Evolutionary conservation across 2,329 filamentous ascomycete species (phyloP).

Genomic region (Aspergillus ruber): DNA sequence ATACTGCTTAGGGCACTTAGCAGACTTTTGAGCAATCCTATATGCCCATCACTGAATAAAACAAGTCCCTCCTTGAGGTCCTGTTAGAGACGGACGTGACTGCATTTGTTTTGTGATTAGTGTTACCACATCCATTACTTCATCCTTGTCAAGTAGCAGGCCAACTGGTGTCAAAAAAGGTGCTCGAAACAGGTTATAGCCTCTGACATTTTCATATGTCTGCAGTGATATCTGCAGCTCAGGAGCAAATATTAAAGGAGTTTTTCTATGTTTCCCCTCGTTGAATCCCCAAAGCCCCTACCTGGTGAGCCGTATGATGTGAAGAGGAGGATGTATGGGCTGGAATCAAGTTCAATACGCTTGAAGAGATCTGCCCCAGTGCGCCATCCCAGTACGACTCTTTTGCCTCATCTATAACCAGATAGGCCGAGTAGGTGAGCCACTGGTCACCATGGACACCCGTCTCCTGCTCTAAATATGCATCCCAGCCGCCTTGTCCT

Average conservation of each 20-base stretch:
- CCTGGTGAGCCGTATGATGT: constrained; percentile 7
- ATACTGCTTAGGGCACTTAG: background rate
- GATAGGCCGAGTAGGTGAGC: constrained; percentile 3
- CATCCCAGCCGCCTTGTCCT: constrained; percentile 1
- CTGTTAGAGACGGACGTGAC: background rate
- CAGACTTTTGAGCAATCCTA: constrained; percentile 2
- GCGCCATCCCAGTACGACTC: constrained; percentile 5
- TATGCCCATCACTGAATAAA: constrained; percentile 4
- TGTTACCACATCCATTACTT: constrained; percentile 3
- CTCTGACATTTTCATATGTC: background rate
- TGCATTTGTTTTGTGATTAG: background rate
- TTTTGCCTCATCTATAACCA: constrained; percentile 11
- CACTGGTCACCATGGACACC: constrained; percentile 5
- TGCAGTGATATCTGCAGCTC: constrained; percentile 6
- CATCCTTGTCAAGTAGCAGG: constrained; percentile 5
- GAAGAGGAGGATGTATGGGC: constrained; percentile 6
- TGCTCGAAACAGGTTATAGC: background rate
- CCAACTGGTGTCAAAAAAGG: constrained; percentile 2
- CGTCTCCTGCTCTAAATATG: constrained; percentile 5
- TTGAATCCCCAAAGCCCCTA: constrained; percentile 2
- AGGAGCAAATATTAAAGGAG: constrained; percentile 2
- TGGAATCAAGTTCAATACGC: background rate
- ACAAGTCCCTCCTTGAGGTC: constrained; percentile 6
- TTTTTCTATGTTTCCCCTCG: background rate
- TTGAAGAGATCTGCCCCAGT: constrained; percentile 10